phyloP scores from a whole-genome alignment of 1,139 yeast genomes.

The Candida gigantensis region DNA sequence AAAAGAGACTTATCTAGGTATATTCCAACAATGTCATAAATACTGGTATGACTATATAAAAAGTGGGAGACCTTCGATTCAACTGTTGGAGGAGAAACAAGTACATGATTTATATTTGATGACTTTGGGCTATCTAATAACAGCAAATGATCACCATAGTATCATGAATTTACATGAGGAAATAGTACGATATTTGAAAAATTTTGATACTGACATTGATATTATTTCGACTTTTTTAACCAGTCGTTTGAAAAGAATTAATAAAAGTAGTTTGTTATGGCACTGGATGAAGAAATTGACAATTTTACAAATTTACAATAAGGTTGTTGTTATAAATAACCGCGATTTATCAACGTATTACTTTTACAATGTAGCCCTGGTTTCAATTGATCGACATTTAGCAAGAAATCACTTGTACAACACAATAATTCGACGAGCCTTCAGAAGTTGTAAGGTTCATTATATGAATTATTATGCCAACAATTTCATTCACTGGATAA shows the following conservation, averaged over 20 bases:
- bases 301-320: conserved; percentile 8
- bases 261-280: conserved; percentile 49
- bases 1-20: conserved; percentile 28
- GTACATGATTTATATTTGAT: conserved; percentile 20
- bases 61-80: not conserved
- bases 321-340: no score
- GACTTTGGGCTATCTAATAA: conserved; percentile 37
- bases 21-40: conserved; percentile 38
- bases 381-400: no score
- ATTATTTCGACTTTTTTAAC: conserved; percentile 32
- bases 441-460: conserved; percentile 37
- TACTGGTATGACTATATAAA: conserved; percentile 26
- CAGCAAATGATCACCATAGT: conserved; percentile 46
- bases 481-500: conserved; percentile 34
- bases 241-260: conserved; percentile 38
- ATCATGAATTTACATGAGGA: conserved; percentile 32
- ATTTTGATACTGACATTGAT: conserved; percentile 27
- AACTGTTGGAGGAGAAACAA: not conserved
- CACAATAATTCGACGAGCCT: conserved; percentile 20
- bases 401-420: not conserved
- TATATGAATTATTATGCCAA: conserved; percentile 46
- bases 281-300: conserved; percentile 32
- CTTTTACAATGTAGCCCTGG: no score
- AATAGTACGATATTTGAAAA: conserved; percentile 19
- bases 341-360: no score